Evolutionary conservation across 1,139 yeast species (phyloP).

Genomic region (Saccharomyces hybrid): DNA sequence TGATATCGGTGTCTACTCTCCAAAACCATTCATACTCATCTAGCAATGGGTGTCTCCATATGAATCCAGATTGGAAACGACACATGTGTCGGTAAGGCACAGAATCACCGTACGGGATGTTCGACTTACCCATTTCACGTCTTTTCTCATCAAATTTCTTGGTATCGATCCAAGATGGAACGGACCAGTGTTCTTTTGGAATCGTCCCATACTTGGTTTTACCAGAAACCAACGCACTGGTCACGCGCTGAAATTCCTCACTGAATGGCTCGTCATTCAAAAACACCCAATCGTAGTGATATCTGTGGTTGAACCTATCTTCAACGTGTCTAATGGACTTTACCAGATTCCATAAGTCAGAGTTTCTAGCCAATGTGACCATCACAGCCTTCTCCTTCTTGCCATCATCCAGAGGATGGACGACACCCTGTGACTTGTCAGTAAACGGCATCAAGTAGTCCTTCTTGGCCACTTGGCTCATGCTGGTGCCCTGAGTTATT

Average conservation of each 20-base stretch:
- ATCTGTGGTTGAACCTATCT: slow-evolving; percentile 61
- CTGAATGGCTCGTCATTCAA: slow-evolving; percentile 49
- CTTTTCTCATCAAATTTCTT: slow-evolving; percentile 48
- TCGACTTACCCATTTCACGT: slow-evolving; percentile 38
- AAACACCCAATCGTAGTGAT: slow-evolving; percentile 71
- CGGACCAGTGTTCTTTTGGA: slow-evolving; percentile 46
- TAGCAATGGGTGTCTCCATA: slow-evolving; percentile 69
- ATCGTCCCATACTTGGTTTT: slow-evolving; percentile 45
- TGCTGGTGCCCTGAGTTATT: not conserved
- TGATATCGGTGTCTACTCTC: slow-evolving; percentile 89
- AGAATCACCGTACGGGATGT: slow-evolving; percentile 56
- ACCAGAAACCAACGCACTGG: slow-evolving; percentile 40
- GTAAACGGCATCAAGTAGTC: slow-evolving; percentile 23
- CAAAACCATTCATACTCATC: slow-evolving; percentile 77
- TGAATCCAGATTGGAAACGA: slow-evolving; percentile 85
- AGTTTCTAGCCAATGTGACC: slow-evolving; percentile 67
- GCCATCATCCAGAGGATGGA: slow-evolving; percentile 29
- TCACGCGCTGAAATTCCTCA: slow-evolving; percentile 39
- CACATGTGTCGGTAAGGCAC: slow-evolving; percentile 80
- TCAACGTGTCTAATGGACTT: slow-evolving; percentile 63
- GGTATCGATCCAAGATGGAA: slow-evolving; percentile 54
- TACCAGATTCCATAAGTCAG: slow-evolving; percentile 53
- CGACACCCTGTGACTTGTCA: slow-evolving; percentile 25
- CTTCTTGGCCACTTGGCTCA: not conserved
- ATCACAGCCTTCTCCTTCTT: slow-evolving; percentile 57